Conservation (phyloP, 2,329 filamentous ascomycete genomes). For the Fusarium brachygibbosum region DNA sequence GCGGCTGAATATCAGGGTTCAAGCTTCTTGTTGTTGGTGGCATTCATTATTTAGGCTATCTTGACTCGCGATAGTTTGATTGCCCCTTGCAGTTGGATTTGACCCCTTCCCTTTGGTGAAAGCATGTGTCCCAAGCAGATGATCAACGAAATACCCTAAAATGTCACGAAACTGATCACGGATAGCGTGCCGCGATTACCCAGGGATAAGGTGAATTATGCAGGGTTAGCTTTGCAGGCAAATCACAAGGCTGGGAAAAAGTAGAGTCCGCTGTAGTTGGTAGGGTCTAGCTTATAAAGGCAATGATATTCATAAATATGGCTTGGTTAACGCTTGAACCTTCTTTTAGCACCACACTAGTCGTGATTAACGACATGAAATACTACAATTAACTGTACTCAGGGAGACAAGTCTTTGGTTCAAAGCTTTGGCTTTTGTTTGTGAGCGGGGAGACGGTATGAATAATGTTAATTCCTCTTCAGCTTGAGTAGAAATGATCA, state of each 20-base stretch:
- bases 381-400: background rate
- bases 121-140: background rate
- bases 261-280: background rate
- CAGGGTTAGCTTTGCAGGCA: background rate
- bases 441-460: background rate
- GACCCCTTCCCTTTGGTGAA: background rate
- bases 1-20: background rate
- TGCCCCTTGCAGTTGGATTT: constrained; percentile 5
- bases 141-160: background rate
- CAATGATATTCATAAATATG: background rate
- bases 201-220: background rate
- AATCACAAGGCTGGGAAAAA: background rate
- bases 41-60: background rate
- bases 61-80: background rate
- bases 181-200: no score
- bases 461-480: background rate
- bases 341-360: background rate
- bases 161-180: no score
- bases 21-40: background rate
- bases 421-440: background rate
- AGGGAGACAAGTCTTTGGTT: no score
- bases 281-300: background rate
- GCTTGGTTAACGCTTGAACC: background rate
- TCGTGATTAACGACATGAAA: background rate
- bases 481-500: background rate